Base-by-base conservation (phyloP, 768 basidiomycete genomes). In the Clavaria fumosa region DNA sequence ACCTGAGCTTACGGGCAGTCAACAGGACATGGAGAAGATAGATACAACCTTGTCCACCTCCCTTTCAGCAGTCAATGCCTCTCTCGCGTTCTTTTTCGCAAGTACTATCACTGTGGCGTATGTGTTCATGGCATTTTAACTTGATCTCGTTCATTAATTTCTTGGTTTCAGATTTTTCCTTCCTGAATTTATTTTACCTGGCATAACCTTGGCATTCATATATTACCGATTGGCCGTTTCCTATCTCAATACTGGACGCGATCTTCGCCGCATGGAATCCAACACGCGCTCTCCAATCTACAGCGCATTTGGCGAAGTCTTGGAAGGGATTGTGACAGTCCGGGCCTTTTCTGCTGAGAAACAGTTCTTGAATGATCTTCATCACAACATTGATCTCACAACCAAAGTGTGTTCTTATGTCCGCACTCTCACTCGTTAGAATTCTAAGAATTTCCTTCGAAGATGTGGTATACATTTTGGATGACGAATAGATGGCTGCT, bases 381-480 rank as follows among this genome's bases (percentile, higher is more conserved):
- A 84, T 50, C 45, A 46, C 2, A 85, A 82, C 52, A 68, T 89
- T 21, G 80, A 88, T 43, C 57, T 66, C 34, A 86, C 79, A 12
- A 86, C 73, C 7, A 73, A 78, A 70, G 79, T 78, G 39, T 24
- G 46, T 20, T 3, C 37, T 1, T 4, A 34, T 22, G 31, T 34
- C 3, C n/a, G 7, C 43, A 38, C 15, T 37, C 15, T 19, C 18
- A 2, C 27, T 12, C 43, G n/a, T n/a, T n/a, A 18, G 11, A 14
- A 32, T 33, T 15, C 33, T 23, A 42, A 5, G 28, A 15, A 3
- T 18, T 34, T n/a, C n/a, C n/a, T n/a, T 34, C 42, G n/a, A 42
- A 75, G 76, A 80, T 82, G 79, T 83, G 77, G 78, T 83, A 85
- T 50, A 68, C 61, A 10, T 81, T 81, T 55, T 88, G 86, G 86